Evolutionary conservation across 129 eudicot genomes (phyloP).

Genomic region (Chrysanthemum lavandulifolium): DNA sequence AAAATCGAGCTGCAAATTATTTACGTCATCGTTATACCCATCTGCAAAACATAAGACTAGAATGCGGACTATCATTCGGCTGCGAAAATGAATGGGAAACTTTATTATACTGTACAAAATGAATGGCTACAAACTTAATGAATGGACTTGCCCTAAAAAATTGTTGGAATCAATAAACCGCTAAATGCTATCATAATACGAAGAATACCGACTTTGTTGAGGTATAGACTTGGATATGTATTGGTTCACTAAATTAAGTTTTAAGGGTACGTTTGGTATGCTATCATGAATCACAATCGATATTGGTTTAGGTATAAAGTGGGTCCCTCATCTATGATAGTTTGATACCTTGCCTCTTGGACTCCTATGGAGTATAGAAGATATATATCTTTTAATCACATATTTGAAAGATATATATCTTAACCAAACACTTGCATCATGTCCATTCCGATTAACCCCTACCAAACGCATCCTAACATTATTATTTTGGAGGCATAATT

Average conservation of each 20-base stretch:
- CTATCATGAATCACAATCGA: too few species aligned
- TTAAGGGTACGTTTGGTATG: too few species aligned
- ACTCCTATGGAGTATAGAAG: too few species aligned
- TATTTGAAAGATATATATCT: too few species aligned
- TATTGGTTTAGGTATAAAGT: too few species aligned
- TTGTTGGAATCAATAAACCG: not conserved
- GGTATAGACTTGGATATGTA: not conserved
- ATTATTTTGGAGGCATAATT: not conserved
- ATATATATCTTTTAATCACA: too few species aligned
- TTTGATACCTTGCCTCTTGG: too few species aligned
- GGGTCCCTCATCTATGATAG: too few species aligned
- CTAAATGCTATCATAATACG: not conserved
- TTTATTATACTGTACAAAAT: not conserved
- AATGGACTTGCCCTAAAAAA: not conserved
- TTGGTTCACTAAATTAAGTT: not conserved
- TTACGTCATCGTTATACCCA: constrained; percentile 10
- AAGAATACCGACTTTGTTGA: not conserved
- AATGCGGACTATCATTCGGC: not conserved
- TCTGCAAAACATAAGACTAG: constrained; percentile 21
- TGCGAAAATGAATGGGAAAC: not conserved
- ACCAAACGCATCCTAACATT: too few species aligned
- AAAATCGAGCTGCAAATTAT: constrained; percentile 14
- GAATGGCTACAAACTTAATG: not conserved
- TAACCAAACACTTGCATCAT: too few species aligned
- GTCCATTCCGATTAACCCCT: too few species aligned